These are phyloP conservation scores for Pseudogymnoascus sp. DNA, from an alignment of 2,329 filamentous ascomycete genomes.

Conservation along the genomic window DNA sequence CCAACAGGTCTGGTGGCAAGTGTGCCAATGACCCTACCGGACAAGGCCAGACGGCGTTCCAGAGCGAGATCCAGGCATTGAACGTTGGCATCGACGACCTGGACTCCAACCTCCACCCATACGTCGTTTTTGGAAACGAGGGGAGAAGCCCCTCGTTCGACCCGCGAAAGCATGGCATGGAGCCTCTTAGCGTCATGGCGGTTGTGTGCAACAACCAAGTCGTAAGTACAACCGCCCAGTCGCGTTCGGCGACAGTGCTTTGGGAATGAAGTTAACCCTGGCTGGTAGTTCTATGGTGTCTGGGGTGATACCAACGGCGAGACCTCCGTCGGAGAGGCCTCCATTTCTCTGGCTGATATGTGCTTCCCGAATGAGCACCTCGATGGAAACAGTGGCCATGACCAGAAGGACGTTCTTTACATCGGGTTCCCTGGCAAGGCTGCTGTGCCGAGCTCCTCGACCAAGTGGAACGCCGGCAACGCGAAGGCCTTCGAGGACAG, in stretches of 20 bases:
- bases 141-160: conserved; percentile 1
- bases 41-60: neutral
- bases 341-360: conserved; percentile 3
- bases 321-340: conserved; percentile 8
- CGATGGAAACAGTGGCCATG: conserved; percentile 5
- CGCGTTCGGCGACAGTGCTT: neutral
- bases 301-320: conserved; percentile 10
- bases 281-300: conserved; percentile 6
- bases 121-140: conserved; percentile 23
- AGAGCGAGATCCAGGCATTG: neutral
- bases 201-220: conserved; percentile 11
- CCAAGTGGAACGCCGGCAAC: neutral
- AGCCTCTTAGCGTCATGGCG: conserved; percentile 9
- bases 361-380: neutral
- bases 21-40: conserved; percentile 5
- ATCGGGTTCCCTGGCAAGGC: conserved; percentile 6
- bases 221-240: neutral
- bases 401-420: conserved; percentile 4
- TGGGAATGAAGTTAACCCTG: neutral
- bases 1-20: neutral
- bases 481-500: neutral
- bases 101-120: conserved; percentile 21
- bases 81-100: conserved; percentile 16
- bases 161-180: neutral
- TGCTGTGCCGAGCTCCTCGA: neutral